phyloP scores from a whole-genome alignment of 768 basidiomycete genomes.

The Hypholoma fasciculare region DNA sequence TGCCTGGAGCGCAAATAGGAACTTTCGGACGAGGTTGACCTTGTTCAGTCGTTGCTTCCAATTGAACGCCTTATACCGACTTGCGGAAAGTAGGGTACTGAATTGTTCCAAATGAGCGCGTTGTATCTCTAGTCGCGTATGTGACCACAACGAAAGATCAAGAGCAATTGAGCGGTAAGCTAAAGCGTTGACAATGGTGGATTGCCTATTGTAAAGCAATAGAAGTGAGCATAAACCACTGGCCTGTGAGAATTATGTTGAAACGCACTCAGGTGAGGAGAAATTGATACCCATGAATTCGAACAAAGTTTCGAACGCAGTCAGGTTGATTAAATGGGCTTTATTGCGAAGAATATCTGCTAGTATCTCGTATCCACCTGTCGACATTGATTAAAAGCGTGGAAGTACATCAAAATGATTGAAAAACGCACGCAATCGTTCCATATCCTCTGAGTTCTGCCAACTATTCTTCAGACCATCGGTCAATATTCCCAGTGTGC shows the following conservation, averaged over 20 bases:
- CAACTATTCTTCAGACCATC: conserved; percentile 84
- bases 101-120: conserved; percentile 82
- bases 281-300: conserved; percentile 87
- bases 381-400: neutral
- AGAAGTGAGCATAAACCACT: neutral
- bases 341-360: conserved; percentile 73
- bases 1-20: conserved; percentile 82
- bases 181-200: conserved; percentile 78
- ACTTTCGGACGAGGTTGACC: conserved; percentile 64
- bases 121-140: conserved; percentile 67
- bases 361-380: conserved; percentile 89
- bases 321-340: conserved; percentile 72
- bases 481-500: conserved; percentile 68
- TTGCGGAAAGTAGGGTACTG: conserved; percentile 66
- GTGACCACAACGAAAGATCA: conserved; percentile 90
- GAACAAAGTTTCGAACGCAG: conserved; percentile 80
- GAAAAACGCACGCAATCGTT: conserved; percentile 66
- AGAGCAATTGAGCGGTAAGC: conserved; percentile 85
- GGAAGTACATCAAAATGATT: neutral
- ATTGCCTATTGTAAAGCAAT: conserved; percentile 46
- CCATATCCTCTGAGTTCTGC: conserved; percentile 96
- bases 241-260: neutral
- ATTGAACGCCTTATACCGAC: conserved; percentile 79
- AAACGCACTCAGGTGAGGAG: conserved; percentile 70
- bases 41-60: conserved; percentile 71